Evolutionary conservation across 2,329 filamentous ascomycete genomes (phyloP), one percentile per base, ranked within the genome.

Genomic region (Geosmithia flava): DNA sequence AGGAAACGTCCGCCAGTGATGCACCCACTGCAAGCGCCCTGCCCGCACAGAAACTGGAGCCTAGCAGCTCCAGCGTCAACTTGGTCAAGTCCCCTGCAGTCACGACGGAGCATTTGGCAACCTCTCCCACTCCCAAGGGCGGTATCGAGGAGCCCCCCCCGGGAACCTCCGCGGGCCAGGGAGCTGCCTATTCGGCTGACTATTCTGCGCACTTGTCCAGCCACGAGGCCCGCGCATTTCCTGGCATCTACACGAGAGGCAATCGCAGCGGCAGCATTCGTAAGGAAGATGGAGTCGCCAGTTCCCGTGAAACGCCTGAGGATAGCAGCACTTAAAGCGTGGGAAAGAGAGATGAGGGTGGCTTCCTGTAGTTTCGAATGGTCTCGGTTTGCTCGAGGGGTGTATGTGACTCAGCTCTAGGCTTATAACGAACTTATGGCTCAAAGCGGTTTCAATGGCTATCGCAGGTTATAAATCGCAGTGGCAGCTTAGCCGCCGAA

Each of bases 231-330:
- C 42, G 49, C 7, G 49, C 49, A 8, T 85, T 87, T 53, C 85
- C 85, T 0, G 85, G 85, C 0, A 74, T 89, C 30, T 74, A 88
- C 43, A 70, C 72, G 16, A 65, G 74, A 48, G 70, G 70, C 29
- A 62, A 58, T 43, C 65, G 71, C 47, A 69, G 62, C 46, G 68
- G 65, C 42, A 74, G 72, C 48, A 54, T 58, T 29, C 57, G 62
- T 29, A 64, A 49, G 48, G 48, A 49, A 23, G 48, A 49, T 20
- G 20, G 16, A 8, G 37, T 33, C 29, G 15, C 47, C 2, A 23
- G 33, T 15, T 27, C 20, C 5, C 40, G 42, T 15, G 39, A 30
- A 3, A 59, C 49, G 41, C 19, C 20, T 19, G 40, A 42, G 40
- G 40, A 16, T n/a, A 42, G 20, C n/a, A 42, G 40, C 11, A 6